Base-by-base conservation (phyloP, 257 asterid genomes). In the Catharanthus roseus region DNA sequence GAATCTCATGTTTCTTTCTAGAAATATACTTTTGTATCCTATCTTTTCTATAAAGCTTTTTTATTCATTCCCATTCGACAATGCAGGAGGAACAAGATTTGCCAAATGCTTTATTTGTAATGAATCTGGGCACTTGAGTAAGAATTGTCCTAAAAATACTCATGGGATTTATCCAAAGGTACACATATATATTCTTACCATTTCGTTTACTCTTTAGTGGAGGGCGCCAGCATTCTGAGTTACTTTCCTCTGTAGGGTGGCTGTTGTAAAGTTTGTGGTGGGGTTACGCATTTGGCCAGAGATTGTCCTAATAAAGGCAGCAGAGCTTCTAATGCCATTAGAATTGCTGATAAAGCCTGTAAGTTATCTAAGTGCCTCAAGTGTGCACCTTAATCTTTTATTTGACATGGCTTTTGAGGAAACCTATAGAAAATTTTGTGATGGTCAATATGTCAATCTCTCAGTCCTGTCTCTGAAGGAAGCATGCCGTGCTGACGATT, bases 101-200 rank as follows among this genome's bases (percentile, higher is more conserved):
- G 97, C 99, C 38, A 85, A 65, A 56, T 93, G 99, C 86, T 93
- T 93, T 86, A 89, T 93, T 78, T 93, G 99, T 84, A 89, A 89
- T 45, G 92, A 83, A 77, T 74, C 85, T 34, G 98, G 98, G 45
- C 98, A 93, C 88, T 85, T 93, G 91, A 93, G 96, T 84, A 90
- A 89, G 86, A 72, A 86, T 77, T 93, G 99, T 77, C 95, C 96
- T 70, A 82, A 85, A 85, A 93, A 83, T 77, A 73, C 88, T 13
- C 96, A 81, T 75, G 97, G 99, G 77, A 89, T 93, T 62, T 93
- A 91, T 71, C 96, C 95, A 15, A 89, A 93, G 96, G 98, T 93
- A 85, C 77, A 50, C 45, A 26, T 58, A 28, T 66, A 15, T 34
- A 31, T 49, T 18, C 38, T 42, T n/a, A 31, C 61, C 62, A 38